A percentile compares a stretch with the other conserved stretches of the same genome.
phyloP scores from a whole-genome alignment of 2,329 filamentous ascomycete genomes.

The Mariannaea sp. region DNA sequence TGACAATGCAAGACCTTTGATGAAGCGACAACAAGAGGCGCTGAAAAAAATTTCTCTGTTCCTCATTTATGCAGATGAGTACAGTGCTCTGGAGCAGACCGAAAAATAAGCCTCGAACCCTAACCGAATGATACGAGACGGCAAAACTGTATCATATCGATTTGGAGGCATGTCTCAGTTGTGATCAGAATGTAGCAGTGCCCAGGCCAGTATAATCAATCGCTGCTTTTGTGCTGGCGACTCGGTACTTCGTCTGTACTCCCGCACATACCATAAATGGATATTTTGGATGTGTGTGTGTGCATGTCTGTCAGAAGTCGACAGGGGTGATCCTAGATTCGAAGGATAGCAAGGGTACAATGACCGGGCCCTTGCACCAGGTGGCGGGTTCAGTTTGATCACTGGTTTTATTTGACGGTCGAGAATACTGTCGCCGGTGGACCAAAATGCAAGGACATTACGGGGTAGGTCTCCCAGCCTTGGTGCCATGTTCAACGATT shows the following conservation, averaged over 20 bases:
- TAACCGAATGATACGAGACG: too few relatives aligned
- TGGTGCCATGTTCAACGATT: too few relatives aligned
- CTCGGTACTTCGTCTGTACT: constrained; percentile 5
- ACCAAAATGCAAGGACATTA: too few relatives aligned
- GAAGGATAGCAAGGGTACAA: constrained; percentile 29
- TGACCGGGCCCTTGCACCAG: constrained; percentile 11
- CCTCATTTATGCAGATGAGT: too few relatives aligned
- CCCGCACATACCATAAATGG: too few relatives aligned
- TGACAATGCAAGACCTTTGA: constrained; percentile 1
- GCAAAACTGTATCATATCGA: neutral
- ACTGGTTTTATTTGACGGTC: too few relatives aligned
- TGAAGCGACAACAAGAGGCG: too few relatives aligned
- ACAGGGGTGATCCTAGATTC: constrained; percentile 37
- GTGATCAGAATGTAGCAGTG: constrained; percentile 1
- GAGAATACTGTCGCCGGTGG: too few relatives aligned
- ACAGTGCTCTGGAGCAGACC: too few relatives aligned
- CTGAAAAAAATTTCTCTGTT: too few relatives aligned
- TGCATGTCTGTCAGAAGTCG: constrained; percentile 31
- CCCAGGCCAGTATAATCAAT: constrained; percentile 2
- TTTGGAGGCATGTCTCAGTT: neutral
- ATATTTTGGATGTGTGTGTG: constrained; percentile 16
- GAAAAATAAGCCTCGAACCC: too few relatives aligned
- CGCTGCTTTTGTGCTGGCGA: constrained; percentile 5
- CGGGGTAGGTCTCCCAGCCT: too few relatives aligned
- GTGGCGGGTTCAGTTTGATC: constrained; percentile 13